These are phyloP conservation scores for Malus orientalis DNA, from an alignment of 306 rosid species.

Conservation along the genomic window DNA sequence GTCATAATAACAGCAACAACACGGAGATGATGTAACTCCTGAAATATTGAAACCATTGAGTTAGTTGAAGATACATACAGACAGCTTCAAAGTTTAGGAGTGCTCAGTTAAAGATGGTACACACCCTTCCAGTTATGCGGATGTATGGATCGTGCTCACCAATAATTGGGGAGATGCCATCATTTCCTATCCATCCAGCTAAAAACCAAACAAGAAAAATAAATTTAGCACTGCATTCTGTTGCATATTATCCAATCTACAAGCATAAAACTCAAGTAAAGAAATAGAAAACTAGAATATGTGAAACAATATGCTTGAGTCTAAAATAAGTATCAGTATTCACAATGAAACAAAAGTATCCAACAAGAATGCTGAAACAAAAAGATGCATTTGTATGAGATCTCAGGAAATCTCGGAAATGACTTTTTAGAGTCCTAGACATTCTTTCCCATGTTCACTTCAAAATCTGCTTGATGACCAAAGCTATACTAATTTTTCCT, in stretches of 20 bases:
- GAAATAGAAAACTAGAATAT: background rate
- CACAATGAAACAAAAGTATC: background rate
- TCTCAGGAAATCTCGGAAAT: background rate
- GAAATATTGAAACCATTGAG: slow-evolving; percentile 28
- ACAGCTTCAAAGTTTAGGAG: background rate
- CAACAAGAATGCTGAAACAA: background rate
- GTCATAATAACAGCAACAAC: slow-evolving; percentile 80
- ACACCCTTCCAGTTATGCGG: slow-evolving; percentile 74
- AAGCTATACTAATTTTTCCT: background rate
- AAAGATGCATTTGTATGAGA: background rate
- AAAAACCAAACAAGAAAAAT: slow-evolving; percentile 28
- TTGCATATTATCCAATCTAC: slow-evolving; percentile 2
- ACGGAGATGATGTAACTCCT: slow-evolving; percentile 84
- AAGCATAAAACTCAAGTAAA: background rate
- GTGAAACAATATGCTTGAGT: background rate
- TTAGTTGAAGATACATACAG: slow-evolving; percentile 5
- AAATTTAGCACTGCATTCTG: slow-evolving; percentile 14
- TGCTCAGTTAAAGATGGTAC: slow-evolving; percentile 24
- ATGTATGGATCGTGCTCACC: slow-evolving; percentile 84
- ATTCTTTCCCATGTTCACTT: background rate
- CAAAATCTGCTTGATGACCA: background rate
- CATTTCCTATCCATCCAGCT: slow-evolving; percentile 99
- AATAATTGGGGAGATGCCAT: slow-evolving; percentile 79
- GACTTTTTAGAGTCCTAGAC: background rate
- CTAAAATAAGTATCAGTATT: background rate